Evolutionary conservation across 768 basidiomycete genomes (phyloP), one percentile per base, ranked within the genome.

Genomic region (Leccinum boreale): DNA sequence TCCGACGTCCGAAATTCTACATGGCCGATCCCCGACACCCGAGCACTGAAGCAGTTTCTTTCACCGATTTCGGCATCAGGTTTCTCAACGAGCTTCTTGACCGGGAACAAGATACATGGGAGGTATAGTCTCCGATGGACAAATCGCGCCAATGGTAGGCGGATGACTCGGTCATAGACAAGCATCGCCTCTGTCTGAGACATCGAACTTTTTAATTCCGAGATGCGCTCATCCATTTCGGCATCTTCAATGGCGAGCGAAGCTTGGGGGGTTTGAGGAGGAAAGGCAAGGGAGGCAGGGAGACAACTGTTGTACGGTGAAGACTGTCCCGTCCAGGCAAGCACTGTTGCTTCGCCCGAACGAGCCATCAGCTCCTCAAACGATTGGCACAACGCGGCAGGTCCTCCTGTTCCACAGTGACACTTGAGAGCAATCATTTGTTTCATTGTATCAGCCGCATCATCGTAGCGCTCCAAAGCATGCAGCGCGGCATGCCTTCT

Each of bases 301-400:
- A 62, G 56, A 23, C 62, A 62, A 10, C 60, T 63, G 8, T 63
- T 63, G 24, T 63, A 64, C 8, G 29, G 3, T 1, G 62, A 63
- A 3, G 62, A 42, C 15, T 50, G 31, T 12, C 62, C 62, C 4
- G 31, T n/a, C 62, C 62, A 64, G 15, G 35, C 35, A 15, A 36
- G 35, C 35, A 36, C 15, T 36, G 35, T 36, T 36, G 15, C 14
- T 36, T 36, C 21, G 1, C 58, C 55, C 3, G 36, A 52, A 14
- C 62, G 62, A 3, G 39, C 4, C 7, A 64, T 44, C 11, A 64
- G 3, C 51, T 60, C 14, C 15, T 36, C 35, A 17, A 36, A 17
- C 15, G 15, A 15, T 17, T 36, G 35, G 35, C 35, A 36, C 6
- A 63, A n/a, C 0, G 61, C 61, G 5, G 46, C 53, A 11, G 33